phyloP scores from a whole-genome alignment of 108 stramenopile genomes.

The Nitzschia inconspicua region DNA sequence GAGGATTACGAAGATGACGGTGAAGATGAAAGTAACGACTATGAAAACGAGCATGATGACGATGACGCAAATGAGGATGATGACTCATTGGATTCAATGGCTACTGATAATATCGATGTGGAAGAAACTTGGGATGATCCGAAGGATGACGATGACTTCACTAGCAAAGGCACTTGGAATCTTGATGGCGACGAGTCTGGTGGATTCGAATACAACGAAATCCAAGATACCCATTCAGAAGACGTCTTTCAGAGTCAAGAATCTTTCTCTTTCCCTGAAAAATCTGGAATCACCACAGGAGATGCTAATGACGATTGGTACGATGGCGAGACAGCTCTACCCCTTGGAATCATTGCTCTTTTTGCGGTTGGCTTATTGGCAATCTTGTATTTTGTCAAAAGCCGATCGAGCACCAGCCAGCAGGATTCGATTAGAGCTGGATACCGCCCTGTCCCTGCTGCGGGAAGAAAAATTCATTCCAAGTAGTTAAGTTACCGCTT shows the following conservation, averaged over 20 bases:
- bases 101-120: not conserved
- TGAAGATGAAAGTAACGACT: not conserved
- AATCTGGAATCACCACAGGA: not conserved
- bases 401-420: not conserved
- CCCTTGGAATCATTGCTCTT: too few species aligned
- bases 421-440: not conserved
- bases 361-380: not conserved
- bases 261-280: not conserved
- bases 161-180: conserved; percentile 1
- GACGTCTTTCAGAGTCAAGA: not conserved
- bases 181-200: not conserved
- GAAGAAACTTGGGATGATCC: not conserved
- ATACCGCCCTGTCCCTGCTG: not conserved
- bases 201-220: not conserved
- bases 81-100: not conserved
- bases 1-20: conserved; percentile 1
- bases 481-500: not conserved
- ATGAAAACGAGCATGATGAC: not conserved
- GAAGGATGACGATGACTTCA: not conserved
- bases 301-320: not conserved
- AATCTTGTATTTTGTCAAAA: not conserved
- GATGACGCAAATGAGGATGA: not conserved
- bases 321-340: not conserved
- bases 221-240: not conserved
- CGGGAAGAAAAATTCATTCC: conserved; percentile 1